These are phyloP conservation scores for Datisca glomerata DNA, from an alignment of 306 rosid genomes.

Conservation along the genomic window DNA sequence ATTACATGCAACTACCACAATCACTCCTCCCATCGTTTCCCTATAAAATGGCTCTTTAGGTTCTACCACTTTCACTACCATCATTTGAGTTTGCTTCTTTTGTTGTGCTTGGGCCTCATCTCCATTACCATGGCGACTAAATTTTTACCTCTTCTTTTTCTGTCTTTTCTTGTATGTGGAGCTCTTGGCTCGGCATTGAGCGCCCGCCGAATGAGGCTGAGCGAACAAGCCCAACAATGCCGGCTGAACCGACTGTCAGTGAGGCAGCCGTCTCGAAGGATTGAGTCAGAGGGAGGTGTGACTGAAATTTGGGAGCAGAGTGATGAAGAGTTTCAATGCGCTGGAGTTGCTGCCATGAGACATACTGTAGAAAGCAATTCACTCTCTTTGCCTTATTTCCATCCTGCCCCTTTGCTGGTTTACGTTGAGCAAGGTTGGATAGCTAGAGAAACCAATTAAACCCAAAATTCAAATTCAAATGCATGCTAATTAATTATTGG, in stretches of 20 bases:
- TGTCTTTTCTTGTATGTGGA: constrained; percentile 2
- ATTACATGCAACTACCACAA: no score
- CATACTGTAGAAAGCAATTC: constrained; percentile 7
- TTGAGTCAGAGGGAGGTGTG: constrained; percentile 13
- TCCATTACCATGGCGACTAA: no score
- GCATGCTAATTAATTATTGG: no score
- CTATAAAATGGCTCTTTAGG: no score
- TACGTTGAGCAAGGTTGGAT: constrained; percentile 17
- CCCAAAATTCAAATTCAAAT: neutral
- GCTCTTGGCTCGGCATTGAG: constrained; percentile 1
- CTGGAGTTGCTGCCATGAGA: constrained; percentile 12
- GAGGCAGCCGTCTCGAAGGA: constrained; percentile 4
- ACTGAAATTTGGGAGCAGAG: constrained; percentile 10
- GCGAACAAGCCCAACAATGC: constrained; percentile 14
- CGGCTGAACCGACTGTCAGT: constrained; percentile 2
- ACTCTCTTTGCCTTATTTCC: constrained; percentile 6
- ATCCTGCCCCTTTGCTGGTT: constrained; percentile 7
- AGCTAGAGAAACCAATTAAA: neutral
- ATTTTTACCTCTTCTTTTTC: neutral
- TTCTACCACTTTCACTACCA: no score
- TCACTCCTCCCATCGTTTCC: no score
- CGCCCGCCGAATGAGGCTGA: neutral
- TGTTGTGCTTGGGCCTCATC: no score
- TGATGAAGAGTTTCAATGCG: constrained; percentile 11
- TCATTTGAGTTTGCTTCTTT: no score